Base-by-base conservation (phyloP, 495 filamentous ascomycete genomes). In the Venustampulla echinocandica region DNA sequence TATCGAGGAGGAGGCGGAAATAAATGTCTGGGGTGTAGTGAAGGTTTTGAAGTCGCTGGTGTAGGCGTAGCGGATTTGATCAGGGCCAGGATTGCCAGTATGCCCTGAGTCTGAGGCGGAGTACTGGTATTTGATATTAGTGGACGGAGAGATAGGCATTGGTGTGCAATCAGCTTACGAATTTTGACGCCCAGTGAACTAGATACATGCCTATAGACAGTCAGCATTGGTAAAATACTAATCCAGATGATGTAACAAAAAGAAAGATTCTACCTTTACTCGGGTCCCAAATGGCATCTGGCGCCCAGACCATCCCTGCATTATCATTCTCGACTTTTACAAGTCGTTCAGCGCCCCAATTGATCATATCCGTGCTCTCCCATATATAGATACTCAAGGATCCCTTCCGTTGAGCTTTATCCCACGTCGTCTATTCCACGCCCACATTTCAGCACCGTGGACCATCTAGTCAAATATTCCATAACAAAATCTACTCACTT, bases 221-320 rank as follows among this genome's bases (percentile, higher is more conserved):
- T 11, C 22, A 7, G 21, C n/a, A n/a, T n/a, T n/a, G n/a, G n/a
- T n/a, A n/a, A n/a, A 42, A 17, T 18, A 33, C 21, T 10, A 18
- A 25, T 22, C 17, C 18, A 24, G 3, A 21, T 17, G 28, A 18
- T 0, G 5, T 38, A 1, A 15, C 10, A 3, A 21, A 7, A 54
- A 54, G 42, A 35, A 61, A 64, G n/a, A n/a, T n/a, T n/a, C n/a
- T n/a, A n/a, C n/a, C 59, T 52, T 73, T 71, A 1, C 59, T 56
- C 0, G 66, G 59, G 46, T 76, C 69, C 73, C 71, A 75, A 37
- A 75, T 68, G 0, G 71, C 71, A 35, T 71, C 70, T 0, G 73
- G 73, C 10, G 71, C 71, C 71, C 73, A 76, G 0, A 76, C 73
- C 73, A 76, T 76, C 10, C 71, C 73, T 2, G 70, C 73, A 3